Evolutionary conservation across 108 stramenopile genomes (phyloP).

Genomic region (Fragilariopsis cylindrus): DNA sequence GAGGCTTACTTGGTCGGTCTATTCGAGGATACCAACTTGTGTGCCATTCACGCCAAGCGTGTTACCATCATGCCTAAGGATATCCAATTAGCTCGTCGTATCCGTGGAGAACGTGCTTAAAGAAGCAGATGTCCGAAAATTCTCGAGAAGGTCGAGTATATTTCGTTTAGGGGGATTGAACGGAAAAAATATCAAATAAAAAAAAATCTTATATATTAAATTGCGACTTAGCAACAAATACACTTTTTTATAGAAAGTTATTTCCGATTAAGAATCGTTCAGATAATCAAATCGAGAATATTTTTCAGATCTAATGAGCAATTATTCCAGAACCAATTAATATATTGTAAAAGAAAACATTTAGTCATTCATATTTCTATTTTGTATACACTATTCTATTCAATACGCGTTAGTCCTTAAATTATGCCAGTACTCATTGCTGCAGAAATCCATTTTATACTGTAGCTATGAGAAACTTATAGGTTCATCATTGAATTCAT

Average conservation of each 20-base stretch:
- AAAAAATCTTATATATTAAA: neutral
- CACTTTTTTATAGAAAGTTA: neutral
- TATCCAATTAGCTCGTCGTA: constrained; percentile 85
- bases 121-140: neutral
- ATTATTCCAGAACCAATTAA: neutral
- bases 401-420: no score
- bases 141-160: constrained; percentile 10
- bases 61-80: constrained; percentile 98
- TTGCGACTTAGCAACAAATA: neutral
- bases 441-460: no score
- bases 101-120: constrained; percentile 85
- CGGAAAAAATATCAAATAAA: constrained; percentile 11
- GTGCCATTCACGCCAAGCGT: constrained; percentile 96
- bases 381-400: neutral
- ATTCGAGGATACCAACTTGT: constrained; percentile 95
- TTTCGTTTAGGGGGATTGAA: constrained; percentile 10
- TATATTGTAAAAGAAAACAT: neutral
- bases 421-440: no score
- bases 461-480: neutral
- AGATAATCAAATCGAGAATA: neutral
- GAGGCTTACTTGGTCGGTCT: constrained; percentile 94
- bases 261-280: neutral
- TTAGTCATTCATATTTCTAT: neutral
- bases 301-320: neutral
- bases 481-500: constrained; percentile 29